Conservation (phyloP, 1,139 yeast species). For the Saccharomycopsis phalli region DNA sequence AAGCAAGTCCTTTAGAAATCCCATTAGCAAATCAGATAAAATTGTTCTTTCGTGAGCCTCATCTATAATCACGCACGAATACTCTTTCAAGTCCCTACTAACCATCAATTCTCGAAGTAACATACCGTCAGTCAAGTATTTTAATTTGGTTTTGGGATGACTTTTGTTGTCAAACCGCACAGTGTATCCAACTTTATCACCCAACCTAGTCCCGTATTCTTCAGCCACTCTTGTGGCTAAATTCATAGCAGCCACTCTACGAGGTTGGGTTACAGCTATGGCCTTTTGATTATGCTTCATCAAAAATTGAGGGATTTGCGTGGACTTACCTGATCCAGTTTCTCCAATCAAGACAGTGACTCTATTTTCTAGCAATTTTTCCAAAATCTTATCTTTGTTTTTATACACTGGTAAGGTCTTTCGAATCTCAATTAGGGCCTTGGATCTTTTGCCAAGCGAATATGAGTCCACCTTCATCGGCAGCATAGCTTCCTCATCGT, state of each 20-base stretch:
- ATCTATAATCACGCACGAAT: constrained; percentile 77
- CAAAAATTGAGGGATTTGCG: constrained; percentile 91
- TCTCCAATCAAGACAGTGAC: constrained; percentile 88
- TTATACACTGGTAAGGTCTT: constrained; percentile 66
- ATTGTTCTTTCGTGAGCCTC: constrained; percentile 98
- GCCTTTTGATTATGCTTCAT: constrained; percentile 42
- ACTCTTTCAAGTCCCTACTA: constrained; percentile 53
- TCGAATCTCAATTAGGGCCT: constrained; percentile 41
- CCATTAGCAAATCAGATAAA: constrained; percentile 80
- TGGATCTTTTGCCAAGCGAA: constrained; percentile 36
- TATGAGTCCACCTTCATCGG: constrained; percentile 14
- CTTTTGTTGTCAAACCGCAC: constrained; percentile 71
- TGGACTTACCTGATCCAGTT: constrained; percentile 88
- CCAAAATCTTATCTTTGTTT: constrained; percentile 55
- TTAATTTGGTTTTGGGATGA: constrained; percentile 49
- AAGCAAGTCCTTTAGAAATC: constrained; percentile 67
- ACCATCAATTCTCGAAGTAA: constrained; percentile 81
- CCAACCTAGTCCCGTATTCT: constrained; percentile 70
- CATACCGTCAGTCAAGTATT: constrained; percentile 97
- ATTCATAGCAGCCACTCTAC: constrained; percentile 95
- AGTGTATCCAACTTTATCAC: constrained; percentile 86
- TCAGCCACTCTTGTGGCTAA: constrained; percentile 89
- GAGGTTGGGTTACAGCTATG: constrained; percentile 92
- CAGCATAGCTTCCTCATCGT: constrained; percentile 25
- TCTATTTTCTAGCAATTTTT: constrained; percentile 45